Evolutionary conservation across 1,139 yeast species (phyloP).

Genomic region (Debaryomyces sp.): DNA sequence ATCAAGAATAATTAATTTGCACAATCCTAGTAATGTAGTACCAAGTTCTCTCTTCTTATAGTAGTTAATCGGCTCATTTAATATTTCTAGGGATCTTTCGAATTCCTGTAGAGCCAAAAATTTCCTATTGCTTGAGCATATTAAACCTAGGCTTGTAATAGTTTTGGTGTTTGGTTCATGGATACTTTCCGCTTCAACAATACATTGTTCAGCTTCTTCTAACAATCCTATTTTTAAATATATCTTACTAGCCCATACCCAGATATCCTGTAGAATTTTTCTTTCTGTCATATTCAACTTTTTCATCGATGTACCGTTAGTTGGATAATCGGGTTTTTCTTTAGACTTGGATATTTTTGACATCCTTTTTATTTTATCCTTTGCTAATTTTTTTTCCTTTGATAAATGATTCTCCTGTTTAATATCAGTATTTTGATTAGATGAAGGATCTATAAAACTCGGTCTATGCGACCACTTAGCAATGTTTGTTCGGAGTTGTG

Average conservation of each 20-base stretch:
- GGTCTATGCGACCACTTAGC: constrained; percentile 52
- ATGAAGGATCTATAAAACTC: constrained; percentile 42
- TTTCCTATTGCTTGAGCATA: constrained; percentile 41
- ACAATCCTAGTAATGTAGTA: constrained; percentile 67
- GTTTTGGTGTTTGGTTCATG: constrained; percentile 56
- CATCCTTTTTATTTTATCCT: constrained; percentile 23
- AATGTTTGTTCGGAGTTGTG: constrained; percentile 13
- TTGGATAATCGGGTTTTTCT: constrained; percentile 2
- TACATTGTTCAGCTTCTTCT: constrained; percentile 71
- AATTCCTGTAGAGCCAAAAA: constrained; percentile 64
- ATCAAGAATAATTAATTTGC: constrained; percentile 55
- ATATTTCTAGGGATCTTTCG: constrained; percentile 62
- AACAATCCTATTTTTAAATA: constrained; percentile 59
- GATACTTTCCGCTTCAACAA: constrained; percentile 67
- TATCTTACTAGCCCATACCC: constrained; percentile 75
- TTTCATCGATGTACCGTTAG: constrained; percentile 11
- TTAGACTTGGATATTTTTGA: constrained; percentile 18
- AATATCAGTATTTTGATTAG: constrained; percentile 8
- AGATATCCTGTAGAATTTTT: constrained; percentile 57
- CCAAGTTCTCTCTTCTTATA: constrained; percentile 46
- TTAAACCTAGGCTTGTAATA: constrained; percentile 56
- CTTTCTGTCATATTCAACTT: constrained; percentile 22
- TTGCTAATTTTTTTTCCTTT: constrained; percentile 20
- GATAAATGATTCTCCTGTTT: constrained; percentile 3
- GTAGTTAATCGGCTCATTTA: constrained; percentile 21